A percentile compares a stretch with the other conserved stretches of the same genome.
Evolutionary conservation across 768 basidiomycete genomes (phyloP).

Genomic region (Macrolepiota fuliginosa): DNA sequence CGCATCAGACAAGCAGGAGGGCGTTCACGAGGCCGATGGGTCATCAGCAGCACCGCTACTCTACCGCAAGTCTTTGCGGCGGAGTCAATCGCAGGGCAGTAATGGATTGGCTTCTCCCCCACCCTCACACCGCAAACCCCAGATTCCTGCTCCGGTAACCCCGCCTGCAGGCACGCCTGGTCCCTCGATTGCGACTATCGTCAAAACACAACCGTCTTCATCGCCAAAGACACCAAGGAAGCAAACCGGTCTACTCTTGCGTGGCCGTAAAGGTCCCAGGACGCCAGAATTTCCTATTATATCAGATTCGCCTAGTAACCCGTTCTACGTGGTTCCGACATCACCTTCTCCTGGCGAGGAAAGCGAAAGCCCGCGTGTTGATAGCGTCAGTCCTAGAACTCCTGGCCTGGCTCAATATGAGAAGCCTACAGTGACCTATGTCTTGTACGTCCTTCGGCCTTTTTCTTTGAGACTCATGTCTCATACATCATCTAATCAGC

Average conservation of each 20-base stretch:
- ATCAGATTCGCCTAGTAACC: constrained; percentile 68
- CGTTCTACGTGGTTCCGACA: constrained; percentile 45
- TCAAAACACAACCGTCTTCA: constrained; percentile 23
- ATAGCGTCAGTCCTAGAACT: constrained; percentile 26
- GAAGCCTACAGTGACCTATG: constrained; percentile 64
- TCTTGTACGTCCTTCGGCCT: constrained; percentile 54
- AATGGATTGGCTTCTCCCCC: constrained; percentile 61
- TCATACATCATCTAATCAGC: constrained; percentile 32
- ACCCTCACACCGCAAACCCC: constrained; percentile 51
- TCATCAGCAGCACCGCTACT: constrained; percentile 26
- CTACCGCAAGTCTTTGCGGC: constrained; percentile 29
- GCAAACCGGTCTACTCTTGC: constrained; percentile 23
- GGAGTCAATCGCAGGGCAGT: constrained; percentile 15
- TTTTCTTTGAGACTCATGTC: constrained; percentile 39
- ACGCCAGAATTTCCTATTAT: constrained; percentile 18
- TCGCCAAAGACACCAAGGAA: constrained; percentile 39
- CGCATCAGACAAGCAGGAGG: constrained; percentile 14
- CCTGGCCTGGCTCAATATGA: constrained; percentile 47
- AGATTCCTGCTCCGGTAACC: neutral
- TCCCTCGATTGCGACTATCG: constrained; percentile 12
- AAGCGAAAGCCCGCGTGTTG: constrained; percentile 32
- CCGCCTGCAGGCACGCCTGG: constrained; percentile 5
- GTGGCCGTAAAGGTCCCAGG: constrained; percentile 7
- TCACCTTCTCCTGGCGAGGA: constrained; percentile 30
- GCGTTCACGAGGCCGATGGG: constrained; percentile 1